Percentiles rank a stretch among this genome's conserved stretches.
Conservation (phyloP, 2,329 filamentous ascomycete genomes). For the Microsporum canis region DNA sequence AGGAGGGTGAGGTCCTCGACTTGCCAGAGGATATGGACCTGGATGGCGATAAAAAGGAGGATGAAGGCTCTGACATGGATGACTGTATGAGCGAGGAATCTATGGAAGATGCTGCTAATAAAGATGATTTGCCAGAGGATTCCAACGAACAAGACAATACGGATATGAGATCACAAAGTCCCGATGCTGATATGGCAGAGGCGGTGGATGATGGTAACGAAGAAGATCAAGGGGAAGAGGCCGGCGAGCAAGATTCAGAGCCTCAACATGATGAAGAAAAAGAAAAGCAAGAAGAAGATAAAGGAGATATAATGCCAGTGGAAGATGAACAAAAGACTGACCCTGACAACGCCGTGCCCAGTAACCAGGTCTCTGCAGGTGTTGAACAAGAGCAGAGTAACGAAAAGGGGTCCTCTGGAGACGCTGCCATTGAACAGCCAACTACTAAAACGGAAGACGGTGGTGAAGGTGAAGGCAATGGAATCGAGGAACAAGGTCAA, state of each 20-base stretch:
- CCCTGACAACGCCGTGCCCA: constrained; percentile 42
- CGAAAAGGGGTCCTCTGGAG: constrained; percentile 37
- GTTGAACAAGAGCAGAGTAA: constrained; percentile 33
- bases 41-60: constrained; percentile 50
- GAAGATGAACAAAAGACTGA: constrained; percentile 42
- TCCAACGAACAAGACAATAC: constrained; percentile 18
- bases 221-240: constrained; percentile 37
- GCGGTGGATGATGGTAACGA: constrained; percentile 30
- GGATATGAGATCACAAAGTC: constrained; percentile 17
- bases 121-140: constrained; percentile 20
- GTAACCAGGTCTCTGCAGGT: constrained; percentile 31
- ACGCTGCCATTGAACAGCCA: constrained; percentile 33
- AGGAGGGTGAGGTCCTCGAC: constrained; percentile 71
- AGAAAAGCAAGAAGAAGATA: constrained; percentile 44
- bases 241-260: constrained; percentile 23
- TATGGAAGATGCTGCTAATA: constrained; percentile 30
- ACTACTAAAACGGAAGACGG: constrained; percentile 38
- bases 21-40: constrained; percentile 82
- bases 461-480: constrained; percentile 33
- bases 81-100: constrained; percentile 40
- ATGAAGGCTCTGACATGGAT: constrained; percentile 41
- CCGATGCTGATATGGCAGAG: constrained; percentile 18
- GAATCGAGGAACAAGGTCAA: constrained; percentile 19
- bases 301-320: constrained; percentile 37
- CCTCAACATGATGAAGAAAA: constrained; percentile 36